Evolutionary conservation across 169 alveolate species (phyloP).

Genomic region (Theileria luwenshuni): DNA sequence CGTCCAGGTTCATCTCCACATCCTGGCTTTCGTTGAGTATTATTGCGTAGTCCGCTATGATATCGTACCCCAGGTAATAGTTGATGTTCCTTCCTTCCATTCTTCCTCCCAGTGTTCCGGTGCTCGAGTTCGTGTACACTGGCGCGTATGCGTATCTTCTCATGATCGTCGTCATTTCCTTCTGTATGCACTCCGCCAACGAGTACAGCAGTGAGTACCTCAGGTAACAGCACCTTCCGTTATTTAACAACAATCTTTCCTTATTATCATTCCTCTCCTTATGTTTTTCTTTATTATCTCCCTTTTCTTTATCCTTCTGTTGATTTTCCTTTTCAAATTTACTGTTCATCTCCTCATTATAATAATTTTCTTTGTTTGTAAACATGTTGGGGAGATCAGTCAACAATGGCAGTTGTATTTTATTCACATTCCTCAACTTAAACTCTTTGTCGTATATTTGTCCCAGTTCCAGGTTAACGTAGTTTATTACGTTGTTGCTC

Average conservation of each 20-base stretch:
- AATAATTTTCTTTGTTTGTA: background rate
- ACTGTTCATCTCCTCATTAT: background rate
- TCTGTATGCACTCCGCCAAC: constrained; percentile 32
- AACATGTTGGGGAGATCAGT: background rate
- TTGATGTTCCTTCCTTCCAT: background rate
- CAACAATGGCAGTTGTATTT: constrained; percentile 45
- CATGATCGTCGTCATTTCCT: constrained; percentile 29
- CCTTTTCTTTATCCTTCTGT: constrained; percentile 1
- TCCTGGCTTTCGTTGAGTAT: constrained; percentile 44
- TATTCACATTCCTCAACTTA: constrained; percentile 42
- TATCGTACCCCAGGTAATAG: constrained; percentile 60
- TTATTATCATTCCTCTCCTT: background rate
- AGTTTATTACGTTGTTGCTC: constrained; percentile 41
- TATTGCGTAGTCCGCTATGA: constrained; percentile 53
- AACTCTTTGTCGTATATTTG: constrained; percentile 62
- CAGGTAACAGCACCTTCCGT: constrained; percentile 56
- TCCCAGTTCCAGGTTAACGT: constrained; percentile 58
- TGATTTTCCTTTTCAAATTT: background rate
- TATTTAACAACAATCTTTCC: constrained; percentile 27
- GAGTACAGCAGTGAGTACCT: constrained; percentile 45
- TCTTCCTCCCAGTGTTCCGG: constrained; percentile 4
- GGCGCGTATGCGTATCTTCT: constrained; percentile 54
- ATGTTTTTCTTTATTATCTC: background rate
- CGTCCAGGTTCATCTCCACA: constrained; percentile 34
- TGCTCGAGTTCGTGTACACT: constrained; percentile 17